Percentiles rank a stretch among this genome's conserved stretches.
Evolutionary conservation across 2,329 filamentous ascomycete genomes (phyloP).

Genomic region (Xenosphaeropsis pyriputrescens): DNA sequence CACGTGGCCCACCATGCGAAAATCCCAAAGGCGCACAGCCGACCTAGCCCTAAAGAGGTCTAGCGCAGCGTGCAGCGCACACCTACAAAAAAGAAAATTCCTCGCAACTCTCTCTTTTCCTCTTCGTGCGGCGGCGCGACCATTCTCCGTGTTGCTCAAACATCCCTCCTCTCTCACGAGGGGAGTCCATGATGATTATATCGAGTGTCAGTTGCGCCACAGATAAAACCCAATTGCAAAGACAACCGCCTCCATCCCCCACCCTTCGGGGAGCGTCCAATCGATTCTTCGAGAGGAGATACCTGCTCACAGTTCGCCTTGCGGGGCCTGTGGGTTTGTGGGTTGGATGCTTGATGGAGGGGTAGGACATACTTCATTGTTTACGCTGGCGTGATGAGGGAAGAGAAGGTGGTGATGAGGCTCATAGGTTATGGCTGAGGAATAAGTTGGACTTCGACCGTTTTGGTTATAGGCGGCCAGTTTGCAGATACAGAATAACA

Average conservation of each 20-base stretch:
- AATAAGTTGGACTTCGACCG: not conserved
- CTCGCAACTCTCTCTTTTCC: conserved; percentile 4
- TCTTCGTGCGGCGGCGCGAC: conserved; percentile 18
- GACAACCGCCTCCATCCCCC: conserved; percentile 23
- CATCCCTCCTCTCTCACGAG: conserved; percentile 9
- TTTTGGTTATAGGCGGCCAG: not conserved
- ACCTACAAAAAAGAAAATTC: not conserved
- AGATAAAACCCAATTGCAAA: conserved; percentile 57
- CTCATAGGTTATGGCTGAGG: too few species aligned
- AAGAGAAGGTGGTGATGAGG: not conserved
- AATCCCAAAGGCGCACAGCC: too few species aligned
- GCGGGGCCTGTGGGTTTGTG: conserved; percentile 28
- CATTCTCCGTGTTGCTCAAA: conserved; percentile 18
- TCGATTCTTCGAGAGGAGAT: conserved; percentile 15
- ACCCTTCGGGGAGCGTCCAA: conserved; percentile 30
- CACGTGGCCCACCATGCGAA: too few species aligned
- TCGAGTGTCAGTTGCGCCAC: conserved; percentile 19
- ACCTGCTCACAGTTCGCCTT: conserved; percentile 17
- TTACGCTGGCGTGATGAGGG: conserved; percentile 2
- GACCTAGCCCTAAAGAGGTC: not conserved
- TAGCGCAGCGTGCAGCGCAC: not conserved
- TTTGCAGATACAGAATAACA: too few species aligned
- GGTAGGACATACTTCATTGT: conserved; percentile 33
- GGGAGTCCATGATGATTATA: conserved; percentile 14
- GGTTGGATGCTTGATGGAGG: conserved; percentile 22